Base-by-base conservation (phyloP, 2,329 filamentous ascomycete genomes). In the Alternaria brassicicola region DNA sequence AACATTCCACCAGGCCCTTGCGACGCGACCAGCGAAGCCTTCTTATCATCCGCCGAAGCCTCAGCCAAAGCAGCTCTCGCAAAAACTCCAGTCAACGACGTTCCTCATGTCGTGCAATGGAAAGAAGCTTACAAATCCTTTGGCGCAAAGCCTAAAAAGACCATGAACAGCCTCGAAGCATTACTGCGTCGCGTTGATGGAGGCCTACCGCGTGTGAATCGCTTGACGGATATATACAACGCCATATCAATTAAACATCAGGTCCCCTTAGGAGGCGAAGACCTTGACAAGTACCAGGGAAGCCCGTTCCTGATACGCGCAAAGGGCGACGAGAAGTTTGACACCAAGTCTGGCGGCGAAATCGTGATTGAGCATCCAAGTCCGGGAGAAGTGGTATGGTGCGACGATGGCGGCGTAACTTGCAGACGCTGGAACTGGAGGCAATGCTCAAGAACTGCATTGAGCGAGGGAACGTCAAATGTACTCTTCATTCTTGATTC, bases 381-480 rank as follows among this genome's bases (percentile, higher is more conserved):
- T 10, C 53, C 54, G 1, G 78, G 77, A 1, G 78, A 79, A 58
- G 76, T 74, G 1, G 71, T 79, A 9, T 79, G 77, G 78, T 78
- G 76, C 55, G 78, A 79, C 52, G 64, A 73, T 10, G 65, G 54
- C 1, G 76, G 76, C 0, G 69, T 79, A 9, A 79, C 77, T 13
- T 79, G 77, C 52, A 69, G 78, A 7, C 54, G 74, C 6, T 79
- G 76, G 78, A 78, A 79, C 60, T 79, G 78, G 77, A 60, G 78
- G 23, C 77, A 79, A 59, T 73, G 76, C 23, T 66, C 73, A 1
- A 57, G 77, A 23, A 79, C 77, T 3, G 75, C 70, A 3, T 61
- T 79, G 52, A 69, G 56, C 13, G 73, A 78, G 52, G 60, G 66
- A 3, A 78, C 74, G 4, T 76, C 69, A 6, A 67, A 67, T 26